Evolutionary conservation across 352 stramenopile genomes (phyloP).

Genomic region (Globisporangium sylvaticum): DNA sequence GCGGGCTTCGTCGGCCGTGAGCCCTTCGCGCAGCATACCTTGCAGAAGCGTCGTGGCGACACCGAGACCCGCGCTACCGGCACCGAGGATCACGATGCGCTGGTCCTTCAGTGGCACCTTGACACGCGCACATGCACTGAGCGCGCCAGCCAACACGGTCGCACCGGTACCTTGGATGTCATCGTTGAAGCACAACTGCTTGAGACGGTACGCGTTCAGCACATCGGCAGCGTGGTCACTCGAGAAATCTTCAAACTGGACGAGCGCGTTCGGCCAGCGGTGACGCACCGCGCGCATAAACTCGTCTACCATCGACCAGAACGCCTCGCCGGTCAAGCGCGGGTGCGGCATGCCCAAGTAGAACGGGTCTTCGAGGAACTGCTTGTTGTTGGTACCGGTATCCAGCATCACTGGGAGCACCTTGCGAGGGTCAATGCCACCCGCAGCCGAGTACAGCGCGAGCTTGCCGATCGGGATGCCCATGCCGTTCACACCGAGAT

Average conservation of each 20-base stretch:
- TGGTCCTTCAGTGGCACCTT: conserved; percentile 89
- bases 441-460: conserved; percentile 93
- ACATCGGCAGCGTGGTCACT: conserved; percentile 87
- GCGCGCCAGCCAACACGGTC: conserved; percentile 89
- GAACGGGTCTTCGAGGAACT: conserved; percentile 90
- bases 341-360: conserved; percentile 93
- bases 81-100: conserved; percentile 93
- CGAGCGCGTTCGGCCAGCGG: conserved; percentile 91
- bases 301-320: conserved; percentile 96
- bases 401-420: conserved; percentile 95
- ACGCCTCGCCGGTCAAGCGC: conserved; percentile 87
- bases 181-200: conserved; percentile 96
- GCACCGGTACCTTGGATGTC: conserved; percentile 98
- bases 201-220: conserved; percentile 93
- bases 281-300: conserved; percentile 82
- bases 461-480: conserved; percentile 97
- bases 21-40: conserved; percentile 88
- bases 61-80: conserved; percentile 92
- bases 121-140: conserved; percentile 72
- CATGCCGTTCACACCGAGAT: conserved; percentile 97
- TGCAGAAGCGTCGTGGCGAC: conserved; percentile 89
- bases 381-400: conserved; percentile 96
- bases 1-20: conserved; percentile 63
- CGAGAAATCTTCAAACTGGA: conserved; percentile 97
- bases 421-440: conserved; percentile 93